A percentile compares a stretch with the other conserved stretches of the same genome.
phyloP scores from a whole-genome alignment of 192 early-diverging fungal species.

The Chytriomyces sp. region DNA sequence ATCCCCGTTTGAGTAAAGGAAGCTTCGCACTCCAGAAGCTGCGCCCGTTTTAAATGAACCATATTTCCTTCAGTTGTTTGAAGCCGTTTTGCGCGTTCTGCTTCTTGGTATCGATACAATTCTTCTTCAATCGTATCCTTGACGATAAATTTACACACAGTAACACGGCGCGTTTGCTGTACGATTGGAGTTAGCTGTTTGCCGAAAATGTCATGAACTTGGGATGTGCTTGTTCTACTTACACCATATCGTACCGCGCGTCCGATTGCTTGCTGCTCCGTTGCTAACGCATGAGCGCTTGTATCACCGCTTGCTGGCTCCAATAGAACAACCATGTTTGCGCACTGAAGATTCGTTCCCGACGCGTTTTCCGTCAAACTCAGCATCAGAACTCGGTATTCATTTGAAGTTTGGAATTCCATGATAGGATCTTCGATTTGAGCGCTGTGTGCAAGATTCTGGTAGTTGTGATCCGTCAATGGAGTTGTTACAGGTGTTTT shows the following conservation, averaged over 20 bases:
- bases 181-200: neutral
- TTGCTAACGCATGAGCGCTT: constrained; percentile 26
- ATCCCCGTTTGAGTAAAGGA: neutral
- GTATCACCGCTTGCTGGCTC: constrained; percentile 25
- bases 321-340: constrained; percentile 25
- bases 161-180: constrained; percentile 24
- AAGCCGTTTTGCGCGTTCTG: constrained; percentile 13
- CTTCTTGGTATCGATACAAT: constrained; percentile 29
- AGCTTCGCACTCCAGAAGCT: constrained; percentile 3
- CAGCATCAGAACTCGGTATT: constrained; percentile 27
- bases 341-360: constrained; percentile 31
- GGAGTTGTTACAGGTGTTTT: neutral
- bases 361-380: constrained; percentile 24
- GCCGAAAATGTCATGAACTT: neutral
- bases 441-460: neutral
- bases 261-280: constrained; percentile 32
- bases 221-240: neutral
- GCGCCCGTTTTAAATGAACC: constrained; percentile 17
- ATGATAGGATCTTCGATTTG: constrained; percentile 9
- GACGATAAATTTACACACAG: constrained; percentile 23
- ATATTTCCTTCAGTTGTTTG: constrained; percentile 16
- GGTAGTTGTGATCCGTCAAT: neutral
- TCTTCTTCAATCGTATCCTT: constrained; percentile 31
- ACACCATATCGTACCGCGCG: constrained; percentile 27
- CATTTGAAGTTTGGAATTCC: constrained; percentile 15